A percentile compares a stretch with the other conserved stretches of the same genome.
phyloP scores from a whole-genome alignment of 2,329 filamentous ascomycete species.

The Xylariaceae sp. region DNA sequence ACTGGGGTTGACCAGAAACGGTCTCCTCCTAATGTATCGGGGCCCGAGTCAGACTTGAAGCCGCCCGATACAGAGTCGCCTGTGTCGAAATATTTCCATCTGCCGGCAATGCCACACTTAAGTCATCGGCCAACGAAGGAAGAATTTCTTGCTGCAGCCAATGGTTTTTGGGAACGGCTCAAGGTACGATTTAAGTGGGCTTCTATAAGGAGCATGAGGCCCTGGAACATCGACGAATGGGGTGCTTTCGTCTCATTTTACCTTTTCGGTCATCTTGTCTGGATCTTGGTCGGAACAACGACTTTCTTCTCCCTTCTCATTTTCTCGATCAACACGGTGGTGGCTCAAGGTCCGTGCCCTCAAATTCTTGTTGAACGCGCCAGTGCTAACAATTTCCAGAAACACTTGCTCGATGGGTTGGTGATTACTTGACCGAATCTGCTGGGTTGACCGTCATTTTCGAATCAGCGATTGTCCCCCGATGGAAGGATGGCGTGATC shows the following conservation, averaged over 20 bases:
- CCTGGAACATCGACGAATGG: conserved; percentile 96
- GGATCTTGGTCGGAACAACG: conserved; percentile 94
- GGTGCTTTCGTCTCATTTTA: conserved; percentile 94
- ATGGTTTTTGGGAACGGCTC: conserved; percentile 84
- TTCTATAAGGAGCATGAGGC: conserved; percentile 86
- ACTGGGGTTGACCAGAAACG: conserved; percentile 22
- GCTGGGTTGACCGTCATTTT: conserved; percentile 93
- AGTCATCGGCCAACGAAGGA: conserved; percentile 90
- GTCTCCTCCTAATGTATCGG: conserved; percentile 12
- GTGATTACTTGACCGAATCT: conserved; percentile 91
- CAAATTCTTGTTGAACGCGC: neutral
- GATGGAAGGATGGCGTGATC: conserved; percentile 92
- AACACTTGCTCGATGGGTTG: conserved; percentile 87
- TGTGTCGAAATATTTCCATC: conserved; percentile 55
- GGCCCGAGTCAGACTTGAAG: conserved; percentile 22
- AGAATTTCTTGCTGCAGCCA: conserved; percentile 85
- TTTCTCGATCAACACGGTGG: conserved; percentile 88
- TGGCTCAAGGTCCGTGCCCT: conserved; percentile 70
- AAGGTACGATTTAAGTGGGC: conserved; percentile 97
- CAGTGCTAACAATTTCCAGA: conserved; percentile 48
- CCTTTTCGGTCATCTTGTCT: conserved; percentile 85
- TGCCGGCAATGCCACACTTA: conserved; percentile 57
- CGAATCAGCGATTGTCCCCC: conserved; percentile 94
- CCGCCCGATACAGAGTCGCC: conserved; percentile 33
- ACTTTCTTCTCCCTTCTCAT: conserved; percentile 94